Percentiles rank a stretch among this genome's conserved stretches.
Evolutionary conservation across 2,329 filamentous ascomycete species (phyloP).

Genomic region (Dichotomopilus funicola): DNA sequence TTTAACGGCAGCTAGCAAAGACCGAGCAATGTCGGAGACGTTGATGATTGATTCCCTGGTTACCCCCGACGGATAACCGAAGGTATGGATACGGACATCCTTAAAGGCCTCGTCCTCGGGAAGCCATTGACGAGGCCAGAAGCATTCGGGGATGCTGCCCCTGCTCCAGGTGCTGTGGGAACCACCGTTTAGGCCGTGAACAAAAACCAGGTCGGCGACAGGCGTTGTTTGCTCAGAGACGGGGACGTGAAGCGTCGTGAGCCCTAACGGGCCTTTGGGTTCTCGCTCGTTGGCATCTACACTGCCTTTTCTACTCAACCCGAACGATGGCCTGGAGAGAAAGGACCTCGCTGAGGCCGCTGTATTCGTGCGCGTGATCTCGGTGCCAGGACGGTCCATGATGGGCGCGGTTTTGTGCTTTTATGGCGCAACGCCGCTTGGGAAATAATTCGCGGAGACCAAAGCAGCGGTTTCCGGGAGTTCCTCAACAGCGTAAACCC

Average conservation of each 20-base stretch:
- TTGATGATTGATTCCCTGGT: conserved; percentile 23
- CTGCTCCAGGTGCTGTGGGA: conserved; percentile 32
- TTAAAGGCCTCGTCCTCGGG: conserved; percentile 27
- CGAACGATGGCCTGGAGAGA: neutral
- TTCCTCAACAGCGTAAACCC: too few relatives aligned
- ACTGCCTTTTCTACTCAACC: neutral
- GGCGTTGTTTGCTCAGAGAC: neutral
- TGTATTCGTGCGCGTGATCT: too few relatives aligned
- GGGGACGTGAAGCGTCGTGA: conserved; percentile 22
- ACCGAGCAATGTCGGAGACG: conserved; percentile 29
- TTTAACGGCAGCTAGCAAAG: conserved; percentile 26
- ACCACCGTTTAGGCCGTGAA: conserved; percentile 34
- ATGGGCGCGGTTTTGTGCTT: too few relatives aligned
- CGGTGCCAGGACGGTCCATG: too few relatives aligned
- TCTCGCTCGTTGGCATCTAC: neutral
- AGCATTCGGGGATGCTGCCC: conserved; percentile 17
- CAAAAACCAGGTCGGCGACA: conserved; percentile 31
- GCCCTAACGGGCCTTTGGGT: conserved; percentile 24
- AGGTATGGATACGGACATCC: conserved; percentile 30
- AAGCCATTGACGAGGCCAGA: conserved; percentile 33
- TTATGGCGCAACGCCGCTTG: too few relatives aligned
- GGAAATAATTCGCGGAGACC: too few relatives aligned
- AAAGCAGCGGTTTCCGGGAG: too few relatives aligned
- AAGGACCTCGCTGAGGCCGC: neutral
- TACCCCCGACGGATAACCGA: conserved; percentile 25